Evolutionary conservation across 306 rosid genomes (phyloP).

Genomic region (Dicorynia guianensis): DNA sequence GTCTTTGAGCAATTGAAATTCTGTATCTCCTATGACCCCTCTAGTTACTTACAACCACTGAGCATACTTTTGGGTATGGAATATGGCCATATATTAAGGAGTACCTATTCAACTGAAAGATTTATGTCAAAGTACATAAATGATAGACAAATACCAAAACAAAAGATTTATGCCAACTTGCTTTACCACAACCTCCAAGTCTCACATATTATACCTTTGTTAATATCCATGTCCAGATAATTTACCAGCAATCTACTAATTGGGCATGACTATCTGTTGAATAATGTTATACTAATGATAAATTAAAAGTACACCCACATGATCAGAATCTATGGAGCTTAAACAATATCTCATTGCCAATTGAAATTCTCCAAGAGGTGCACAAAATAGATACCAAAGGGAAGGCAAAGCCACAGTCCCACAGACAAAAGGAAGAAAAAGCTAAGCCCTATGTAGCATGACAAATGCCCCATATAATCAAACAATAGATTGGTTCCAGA

Average conservation of each 20-base stretch:
- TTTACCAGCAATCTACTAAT: not conserved
- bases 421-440: not conserved
- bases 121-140: not conserved
- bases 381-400: not conserved
- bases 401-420: not conserved
- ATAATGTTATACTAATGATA: not conserved
- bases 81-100: not conserved
- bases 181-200: not conserved
- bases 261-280: not conserved
- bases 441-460: not conserved
- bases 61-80: not conserved
- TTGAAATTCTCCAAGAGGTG: no score
- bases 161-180: not conserved
- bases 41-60: not conserved
- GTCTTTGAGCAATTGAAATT: not conserved
- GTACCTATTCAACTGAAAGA: not conserved
- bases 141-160: conserved; percentile 2
- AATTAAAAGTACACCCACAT: not conserved
- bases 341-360: not conserved
- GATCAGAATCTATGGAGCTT: not conserved
- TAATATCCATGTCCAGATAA: not conserved
- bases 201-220: not conserved
- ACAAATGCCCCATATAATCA: not conserved
- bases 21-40: not conserved
- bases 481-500: not conserved